These are phyloP conservation scores for Allomyces javanicus DNA, from an alignment of 192 early-diverging fungal species.

Conservation along the genomic window DNA sequence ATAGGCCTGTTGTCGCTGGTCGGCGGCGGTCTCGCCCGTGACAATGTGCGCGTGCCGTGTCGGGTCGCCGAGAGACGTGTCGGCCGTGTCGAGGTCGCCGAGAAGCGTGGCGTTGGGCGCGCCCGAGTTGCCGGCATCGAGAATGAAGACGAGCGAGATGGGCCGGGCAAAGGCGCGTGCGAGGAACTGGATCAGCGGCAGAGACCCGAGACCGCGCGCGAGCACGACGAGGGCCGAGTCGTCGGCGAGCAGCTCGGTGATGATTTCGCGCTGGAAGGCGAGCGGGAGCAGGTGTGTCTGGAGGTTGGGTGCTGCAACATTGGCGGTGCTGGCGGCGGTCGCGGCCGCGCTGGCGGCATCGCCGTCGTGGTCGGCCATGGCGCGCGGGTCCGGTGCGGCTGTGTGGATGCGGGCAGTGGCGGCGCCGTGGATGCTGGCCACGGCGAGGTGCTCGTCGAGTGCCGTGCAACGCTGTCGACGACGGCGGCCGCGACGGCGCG, in stretches of 20 bases:
- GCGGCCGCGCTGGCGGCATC: too few relatives aligned
- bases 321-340: too few relatives aligned
- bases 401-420: too few relatives aligned
- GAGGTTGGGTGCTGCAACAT: too few relatives aligned
- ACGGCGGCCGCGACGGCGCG: too few relatives aligned
- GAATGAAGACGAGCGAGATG: slow-evolving; percentile 51
- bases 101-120: slow-evolving; percentile 9
- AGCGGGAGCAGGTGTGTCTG: slow-evolving; percentile 12
- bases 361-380: too few relatives aligned
- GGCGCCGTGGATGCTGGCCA: too few relatives aligned
- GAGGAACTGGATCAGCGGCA: slow-evolving; percentile 46
- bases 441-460: too few relatives aligned
- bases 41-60: slow-evolving; percentile 10
- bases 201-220: slow-evolving; percentile 57
- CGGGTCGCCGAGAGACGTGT: slow-evolving; percentile 4
- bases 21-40: slow-evolving; percentile 6
- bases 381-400: too few relatives aligned
- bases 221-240: slow-evolving; percentile 57
- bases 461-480: too few relatives aligned
- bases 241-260: slow-evolving; percentile 43
- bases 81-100: slow-evolving; percentile 12
- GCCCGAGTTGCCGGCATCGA: slow-evolving; percentile 29
- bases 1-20: slow-evolving; percentile 37
- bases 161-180: slow-evolving; percentile 44
- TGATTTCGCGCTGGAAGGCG: slow-evolving; percentile 42